These are phyloP conservation scores for Kalmusia sp. DNA, from an alignment of 2,329 filamentous ascomycete species.

Conservation along the genomic window DNA sequence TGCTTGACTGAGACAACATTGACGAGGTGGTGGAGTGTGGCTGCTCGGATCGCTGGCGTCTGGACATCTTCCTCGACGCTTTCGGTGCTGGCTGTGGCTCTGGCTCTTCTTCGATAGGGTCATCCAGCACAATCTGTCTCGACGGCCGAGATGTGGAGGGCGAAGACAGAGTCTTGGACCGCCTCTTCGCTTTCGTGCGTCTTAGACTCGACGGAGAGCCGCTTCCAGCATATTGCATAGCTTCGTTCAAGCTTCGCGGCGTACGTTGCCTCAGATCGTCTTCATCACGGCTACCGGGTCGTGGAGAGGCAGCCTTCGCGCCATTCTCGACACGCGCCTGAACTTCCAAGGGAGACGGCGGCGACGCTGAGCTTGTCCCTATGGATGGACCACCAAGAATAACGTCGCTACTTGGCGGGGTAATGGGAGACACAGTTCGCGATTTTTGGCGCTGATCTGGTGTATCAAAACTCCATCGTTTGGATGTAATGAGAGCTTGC, in stretches of 20 bases:
- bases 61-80: slow-evolving; percentile 39
- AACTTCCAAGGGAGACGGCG: slow-evolving; percentile 23
- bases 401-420: slow-evolving; percentile 45
- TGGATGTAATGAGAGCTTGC: slow-evolving; percentile 55
- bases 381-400: slow-evolving; percentile 35
- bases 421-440: slow-evolving; percentile 42
- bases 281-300: slow-evolving; percentile 17
- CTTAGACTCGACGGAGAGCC: slow-evolving; percentile 43
- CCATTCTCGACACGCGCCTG: slow-evolving; percentile 4
- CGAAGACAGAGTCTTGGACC: slow-evolving; percentile 38
- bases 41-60: slow-evolving; percentile 28
- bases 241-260: slow-evolving; percentile 46
- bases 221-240: slow-evolving; percentile 37
- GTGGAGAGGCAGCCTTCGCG: slow-evolving; percentile 11
- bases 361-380: slow-evolving; percentile 21
- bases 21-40: slow-evolving; percentile 32
- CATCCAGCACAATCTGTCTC: slow-evolving; percentile 44
- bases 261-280: slow-evolving; percentile 35
- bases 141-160: slow-evolving; percentile 38
- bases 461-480: slow-evolving; percentile 52
- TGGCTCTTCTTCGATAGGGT: slow-evolving; percentile 33
- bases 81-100: slow-evolving; percentile 10
- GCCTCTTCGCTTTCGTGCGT: slow-evolving; percentile 48
- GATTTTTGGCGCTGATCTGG: slow-evolving; percentile 37
- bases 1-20: slow-evolving; percentile 37